Evolutionary conservation across 106 monocot species (phyloP).

Genomic region (Acanthochlamys bracteata): DNA sequence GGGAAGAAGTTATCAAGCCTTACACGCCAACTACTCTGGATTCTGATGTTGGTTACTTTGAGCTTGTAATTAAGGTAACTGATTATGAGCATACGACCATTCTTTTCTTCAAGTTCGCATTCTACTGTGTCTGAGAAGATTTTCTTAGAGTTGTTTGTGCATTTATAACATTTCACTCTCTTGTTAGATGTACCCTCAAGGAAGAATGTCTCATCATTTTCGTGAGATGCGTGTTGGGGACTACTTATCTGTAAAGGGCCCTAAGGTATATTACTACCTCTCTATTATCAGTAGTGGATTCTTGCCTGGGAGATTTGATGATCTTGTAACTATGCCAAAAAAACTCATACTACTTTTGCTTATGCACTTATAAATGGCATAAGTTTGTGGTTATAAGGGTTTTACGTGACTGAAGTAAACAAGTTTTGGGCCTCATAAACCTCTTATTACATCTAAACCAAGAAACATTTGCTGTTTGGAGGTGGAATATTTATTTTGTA

Average conservation of each 20-base stretch:
- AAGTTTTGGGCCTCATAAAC: too few species aligned
- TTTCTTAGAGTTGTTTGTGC: background rate
- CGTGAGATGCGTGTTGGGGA: constrained; percentile 96
- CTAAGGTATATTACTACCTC: constrained; percentile 47
- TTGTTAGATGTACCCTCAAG: constrained; percentile 83
- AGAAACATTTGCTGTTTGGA: too few species aligned
- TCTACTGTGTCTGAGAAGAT: too few species aligned
- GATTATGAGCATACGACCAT: background rate
- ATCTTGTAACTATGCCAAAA: too few species aligned
- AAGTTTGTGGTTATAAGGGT: too few species aligned
- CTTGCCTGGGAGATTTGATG: background rate
- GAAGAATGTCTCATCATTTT: constrained; percentile 99
- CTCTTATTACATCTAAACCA: too few species aligned
- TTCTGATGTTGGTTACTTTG: constrained; percentile 87
- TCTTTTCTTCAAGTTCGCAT: too few species aligned
- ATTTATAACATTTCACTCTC: background rate
- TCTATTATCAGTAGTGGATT: background rate
- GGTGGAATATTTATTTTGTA: too few species aligned
- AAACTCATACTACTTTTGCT: too few species aligned
- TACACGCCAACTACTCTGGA: constrained; percentile 97
- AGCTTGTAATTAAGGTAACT: constrained; percentile 93
- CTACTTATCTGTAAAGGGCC: constrained; percentile 87
- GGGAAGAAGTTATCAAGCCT: constrained; percentile 95
- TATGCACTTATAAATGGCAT: too few species aligned
- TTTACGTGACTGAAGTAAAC: too few species aligned